Conservation (phyloP, 768 basidiomycete species). For the Boletus sp. region DNA sequence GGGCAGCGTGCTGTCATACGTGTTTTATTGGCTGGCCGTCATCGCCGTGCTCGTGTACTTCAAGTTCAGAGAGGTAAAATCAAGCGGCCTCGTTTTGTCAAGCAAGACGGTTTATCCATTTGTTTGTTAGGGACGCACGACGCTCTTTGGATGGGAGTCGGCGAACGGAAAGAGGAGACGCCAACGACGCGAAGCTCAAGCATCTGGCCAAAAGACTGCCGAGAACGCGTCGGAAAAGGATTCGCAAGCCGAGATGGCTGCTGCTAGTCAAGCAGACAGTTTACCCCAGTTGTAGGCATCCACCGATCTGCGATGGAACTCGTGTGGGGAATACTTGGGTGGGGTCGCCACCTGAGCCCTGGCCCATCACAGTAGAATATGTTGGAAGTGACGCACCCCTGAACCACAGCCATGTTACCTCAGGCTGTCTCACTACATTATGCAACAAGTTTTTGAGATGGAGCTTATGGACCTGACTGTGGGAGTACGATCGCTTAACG, state of each 20-base stretch:
- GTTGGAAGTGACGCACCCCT: background rate
- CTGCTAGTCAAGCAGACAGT: background rate
- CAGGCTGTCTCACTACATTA: background rate
- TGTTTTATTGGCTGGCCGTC: constrained; percentile 90
- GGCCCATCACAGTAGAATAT: background rate
- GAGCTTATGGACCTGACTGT: too few relatives aligned
- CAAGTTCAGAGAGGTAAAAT: constrained; percentile 58
- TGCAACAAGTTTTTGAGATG: background rate
- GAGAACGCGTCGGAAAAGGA: background rate
- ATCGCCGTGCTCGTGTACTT: constrained; percentile 62
- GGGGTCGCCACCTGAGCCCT: background rate
- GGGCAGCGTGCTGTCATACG: constrained; percentile 82
- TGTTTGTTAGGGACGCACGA: constrained; percentile 56
- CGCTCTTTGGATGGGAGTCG: constrained; percentile 55
- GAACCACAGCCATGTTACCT: too few relatives aligned
- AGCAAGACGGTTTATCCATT: background rate
- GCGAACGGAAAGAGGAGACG: constrained; percentile 41
- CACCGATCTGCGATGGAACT: background rate
- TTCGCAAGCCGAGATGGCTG: background rate
- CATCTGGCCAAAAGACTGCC: background rate
- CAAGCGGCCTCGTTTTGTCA: background rate
- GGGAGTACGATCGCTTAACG: too few relatives aligned
- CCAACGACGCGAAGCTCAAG: constrained; percentile 22
- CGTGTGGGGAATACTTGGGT: background rate
- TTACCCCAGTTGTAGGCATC: background rate